Evolutionary conservation across 2,329 filamentous ascomycete genomes (phyloP).

Genomic region (Beauveria rudraprayagi): DNA sequence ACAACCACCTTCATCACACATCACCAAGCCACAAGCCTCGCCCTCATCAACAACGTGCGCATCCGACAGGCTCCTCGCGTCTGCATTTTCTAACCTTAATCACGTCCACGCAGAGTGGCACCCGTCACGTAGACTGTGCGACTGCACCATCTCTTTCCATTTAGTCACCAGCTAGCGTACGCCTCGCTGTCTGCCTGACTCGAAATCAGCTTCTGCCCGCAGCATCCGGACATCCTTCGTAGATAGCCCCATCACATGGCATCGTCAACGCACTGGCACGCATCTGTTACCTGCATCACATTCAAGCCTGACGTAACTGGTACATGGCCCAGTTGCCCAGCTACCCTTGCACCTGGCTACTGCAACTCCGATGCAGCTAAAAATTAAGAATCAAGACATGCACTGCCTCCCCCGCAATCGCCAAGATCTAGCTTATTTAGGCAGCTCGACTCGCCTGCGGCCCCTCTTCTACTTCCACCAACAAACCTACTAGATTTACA

Average conservation of each 20-base stretch:
- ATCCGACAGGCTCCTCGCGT: not conserved
- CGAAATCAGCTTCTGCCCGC: not conserved
- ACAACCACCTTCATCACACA: not conserved
- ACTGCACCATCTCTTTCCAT: not conserved
- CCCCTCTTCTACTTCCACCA: no score
- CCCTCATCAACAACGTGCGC: not conserved
- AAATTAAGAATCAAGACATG: not conserved
- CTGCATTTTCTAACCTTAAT: not conserved
- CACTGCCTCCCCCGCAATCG: constrained; percentile 11
- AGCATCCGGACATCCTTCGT: not conserved
- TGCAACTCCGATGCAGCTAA: not conserved
- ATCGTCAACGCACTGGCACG: no score
- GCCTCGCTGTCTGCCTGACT: not conserved
- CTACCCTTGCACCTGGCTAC: not conserved
- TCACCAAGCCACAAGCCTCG: not conserved
- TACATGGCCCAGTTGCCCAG: not conserved
- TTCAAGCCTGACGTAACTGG: no score
- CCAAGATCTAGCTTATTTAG: not conserved
- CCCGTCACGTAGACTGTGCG: no score
- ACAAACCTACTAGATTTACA: not conserved
- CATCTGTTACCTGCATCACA: not conserved
- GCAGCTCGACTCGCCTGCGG: not conserved
- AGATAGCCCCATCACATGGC: no score
- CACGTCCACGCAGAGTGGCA: no score
- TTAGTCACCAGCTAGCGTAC: not conserved